Percentiles rank a stretch among this genome's conserved stretches.
Conservation (phyloP, 257 asterid species). For the Scutellaria galericulata region DNA sequence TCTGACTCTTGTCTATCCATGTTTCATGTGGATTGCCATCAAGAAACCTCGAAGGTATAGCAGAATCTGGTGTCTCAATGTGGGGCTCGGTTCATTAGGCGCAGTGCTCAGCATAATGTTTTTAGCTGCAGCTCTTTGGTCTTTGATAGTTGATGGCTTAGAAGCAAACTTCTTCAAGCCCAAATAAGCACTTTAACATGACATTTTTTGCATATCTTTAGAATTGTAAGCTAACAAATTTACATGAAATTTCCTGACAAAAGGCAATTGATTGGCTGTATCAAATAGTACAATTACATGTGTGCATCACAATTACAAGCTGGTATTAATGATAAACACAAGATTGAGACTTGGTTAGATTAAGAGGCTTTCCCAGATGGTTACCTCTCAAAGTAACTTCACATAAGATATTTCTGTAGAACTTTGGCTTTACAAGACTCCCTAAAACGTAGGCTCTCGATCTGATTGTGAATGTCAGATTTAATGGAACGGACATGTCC, state of each 20-base stretch:
- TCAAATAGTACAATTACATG: background rate
- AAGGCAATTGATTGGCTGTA: background rate
- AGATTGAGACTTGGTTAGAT: slow-evolving; percentile 46
- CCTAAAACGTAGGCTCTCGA: slow-evolving; percentile 86
- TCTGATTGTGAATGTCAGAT: slow-evolving; percentile 66
- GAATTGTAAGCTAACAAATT: slow-evolving; percentile 21
- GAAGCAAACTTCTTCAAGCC: slow-evolving; percentile 79
- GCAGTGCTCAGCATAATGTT: slow-evolving; percentile 38
- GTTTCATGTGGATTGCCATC: slow-evolving; percentile 73
- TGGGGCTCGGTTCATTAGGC: slow-evolving; percentile 57
- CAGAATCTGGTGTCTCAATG: slow-evolving; percentile 55
- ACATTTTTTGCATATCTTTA: background rate
- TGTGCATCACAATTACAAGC: slow-evolving; percentile 7
- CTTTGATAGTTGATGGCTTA: slow-evolving; percentile 54
- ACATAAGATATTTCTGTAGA: slow-evolving; percentile 52
- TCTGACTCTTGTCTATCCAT: slow-evolving; percentile 64
- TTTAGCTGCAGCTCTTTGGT: slow-evolving; percentile 54
- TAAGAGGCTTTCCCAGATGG: slow-evolving; percentile 62
- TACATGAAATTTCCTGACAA: slow-evolving; percentile 11
- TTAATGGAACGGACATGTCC: slow-evolving; percentile 60
- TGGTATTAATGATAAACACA: slow-evolving; percentile 56
- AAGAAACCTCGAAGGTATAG: slow-evolving; percentile 48
- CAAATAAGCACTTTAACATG: slow-evolving; percentile 19
- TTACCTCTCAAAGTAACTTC: slow-evolving; percentile 57
- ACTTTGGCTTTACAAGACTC: slow-evolving; percentile 72